Evolutionary conservation across 2,329 filamentous ascomycete species (phyloP).

Genomic region (Sporothrix humicola): DNA sequence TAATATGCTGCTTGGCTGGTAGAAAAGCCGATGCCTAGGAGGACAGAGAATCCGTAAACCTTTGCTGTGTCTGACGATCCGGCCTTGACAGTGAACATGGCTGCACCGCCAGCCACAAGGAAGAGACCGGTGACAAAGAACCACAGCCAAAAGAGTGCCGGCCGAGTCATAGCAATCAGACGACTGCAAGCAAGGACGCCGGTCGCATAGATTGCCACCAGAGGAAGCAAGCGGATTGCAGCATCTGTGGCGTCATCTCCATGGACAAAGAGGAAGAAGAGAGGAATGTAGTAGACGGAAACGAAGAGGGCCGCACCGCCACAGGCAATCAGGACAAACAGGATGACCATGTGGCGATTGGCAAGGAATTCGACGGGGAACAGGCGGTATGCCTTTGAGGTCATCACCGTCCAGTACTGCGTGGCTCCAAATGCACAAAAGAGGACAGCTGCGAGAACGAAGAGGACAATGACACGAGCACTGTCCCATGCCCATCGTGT

Average conservation of each 20-base stretch:
- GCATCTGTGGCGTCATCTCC: constrained; percentile 48
- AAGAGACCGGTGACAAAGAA: constrained; percentile 48
- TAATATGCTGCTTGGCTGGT: constrained; percentile 46
- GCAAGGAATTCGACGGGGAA: constrained; percentile 57
- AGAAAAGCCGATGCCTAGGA: constrained; percentile 51
- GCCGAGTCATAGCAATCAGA: constrained; percentile 42
- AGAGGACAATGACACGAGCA: constrained; percentile 36
- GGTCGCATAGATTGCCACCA: constrained; percentile 47
- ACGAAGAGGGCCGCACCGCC: constrained; percentile 41
- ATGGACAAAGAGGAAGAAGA: constrained; percentile 57
- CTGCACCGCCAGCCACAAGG: constrained; percentile 45
- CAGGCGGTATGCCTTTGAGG: constrained; percentile 46
- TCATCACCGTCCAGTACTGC: constrained; percentile 52
- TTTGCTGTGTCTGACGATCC: constrained; percentile 37
- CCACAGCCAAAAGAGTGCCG: constrained; percentile 50
- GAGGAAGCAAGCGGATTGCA: constrained; percentile 49
- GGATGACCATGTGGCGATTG: constrained; percentile 47
- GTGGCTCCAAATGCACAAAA: constrained; percentile 53
- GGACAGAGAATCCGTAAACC: constrained; percentile 45
- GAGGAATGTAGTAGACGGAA: constrained; percentile 56
- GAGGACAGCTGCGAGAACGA: constrained; percentile 42
- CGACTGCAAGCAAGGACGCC: constrained; percentile 46
- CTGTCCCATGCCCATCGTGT: constrained; percentile 54
- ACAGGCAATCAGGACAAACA: constrained; percentile 49
- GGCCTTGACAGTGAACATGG: constrained; percentile 45